Evolutionary conservation across 2,329 filamentous ascomycete species (phyloP).

Genomic region (Colletotrichum sp.): DNA sequence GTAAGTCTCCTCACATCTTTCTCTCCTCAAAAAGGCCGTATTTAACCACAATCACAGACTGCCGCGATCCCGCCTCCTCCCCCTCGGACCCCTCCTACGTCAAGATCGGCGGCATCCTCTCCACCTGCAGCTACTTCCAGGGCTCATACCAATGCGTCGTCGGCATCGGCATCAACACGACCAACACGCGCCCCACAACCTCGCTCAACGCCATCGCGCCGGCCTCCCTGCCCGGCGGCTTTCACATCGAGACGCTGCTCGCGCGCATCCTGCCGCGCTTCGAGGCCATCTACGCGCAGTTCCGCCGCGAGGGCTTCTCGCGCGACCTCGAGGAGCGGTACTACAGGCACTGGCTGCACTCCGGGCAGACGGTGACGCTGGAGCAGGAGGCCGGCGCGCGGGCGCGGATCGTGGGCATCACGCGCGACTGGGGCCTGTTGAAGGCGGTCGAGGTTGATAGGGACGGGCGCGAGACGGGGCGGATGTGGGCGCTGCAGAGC

Average conservation of each 20-base stretch:
- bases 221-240: constrained; percentile 43
- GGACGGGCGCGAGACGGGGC: constrained; percentile 76
- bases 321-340: constrained; percentile 75
- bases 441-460: constrained; percentile 83
- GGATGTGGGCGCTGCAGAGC: constrained; percentile 84
- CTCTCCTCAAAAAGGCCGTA: too few relatives aligned
- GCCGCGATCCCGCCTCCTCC: constrained; percentile 65
- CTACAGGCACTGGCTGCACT: constrained; percentile 87
- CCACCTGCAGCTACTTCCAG: constrained; percentile 82
- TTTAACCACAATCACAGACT: constrained; percentile 49
- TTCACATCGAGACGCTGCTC: constrained; percentile 80
- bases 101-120: constrained; percentile 92
- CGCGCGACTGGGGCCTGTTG: constrained; percentile 87
- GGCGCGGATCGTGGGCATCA: constrained; percentile 85
- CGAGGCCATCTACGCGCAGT: constrained; percentile 77
- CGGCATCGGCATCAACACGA: constrained; percentile 86
- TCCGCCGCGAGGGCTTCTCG: constrained; percentile 78
- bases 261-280: constrained; percentile 81
- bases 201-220: constrained; percentile 78
- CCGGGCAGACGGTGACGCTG: constrained; percentile 72
- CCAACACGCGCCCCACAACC: constrained; percentile 85
- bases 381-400: constrained; percentile 79
- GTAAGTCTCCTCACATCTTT: constrained; percentile 42
- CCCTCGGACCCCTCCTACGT: constrained; percentile 63
- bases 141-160: constrained; percentile 84